Percentiles rank a stretch among this genome's conserved stretches.
phyloP scores from a whole-genome alignment of 164 flowering plant genomes.

The Euptelea pleiosperma region DNA sequence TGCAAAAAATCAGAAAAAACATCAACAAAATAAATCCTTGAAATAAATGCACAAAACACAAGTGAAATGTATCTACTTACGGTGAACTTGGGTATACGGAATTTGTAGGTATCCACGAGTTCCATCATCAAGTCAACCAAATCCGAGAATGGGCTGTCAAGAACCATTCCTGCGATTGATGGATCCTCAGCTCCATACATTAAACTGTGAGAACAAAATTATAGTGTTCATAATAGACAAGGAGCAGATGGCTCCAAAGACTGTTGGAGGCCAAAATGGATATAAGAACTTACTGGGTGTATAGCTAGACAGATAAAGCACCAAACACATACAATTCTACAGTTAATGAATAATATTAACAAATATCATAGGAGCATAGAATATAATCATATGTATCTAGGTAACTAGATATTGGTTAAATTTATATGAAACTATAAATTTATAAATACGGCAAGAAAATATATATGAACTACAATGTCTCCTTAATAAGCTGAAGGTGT shows the following conservation, averaged over 20 bases:
- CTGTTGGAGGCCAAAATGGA: no score
- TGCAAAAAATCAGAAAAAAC: neutral
- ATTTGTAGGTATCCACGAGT: constrained; percentile 85
- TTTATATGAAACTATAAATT: no score
- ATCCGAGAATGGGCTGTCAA: constrained; percentile 96
- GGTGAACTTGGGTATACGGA: constrained; percentile 90
- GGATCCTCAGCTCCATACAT: constrained; percentile 99
- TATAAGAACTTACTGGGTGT: no score
- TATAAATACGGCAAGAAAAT: no score
- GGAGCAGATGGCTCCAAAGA: neutral
- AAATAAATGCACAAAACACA: neutral
- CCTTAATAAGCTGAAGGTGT: no score
- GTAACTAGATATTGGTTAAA: no score
- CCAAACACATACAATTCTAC: no score
- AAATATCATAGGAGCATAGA: no score
- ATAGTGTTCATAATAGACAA: constrained; percentile 11
- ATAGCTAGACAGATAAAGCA: no score
- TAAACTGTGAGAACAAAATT: constrained; percentile 47
- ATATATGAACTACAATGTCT: no score
- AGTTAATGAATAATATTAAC: no score
- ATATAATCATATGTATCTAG: no score
- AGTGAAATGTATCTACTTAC: constrained; percentile 35
- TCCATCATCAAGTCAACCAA: constrained; percentile 97
- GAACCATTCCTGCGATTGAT: constrained; percentile 97
- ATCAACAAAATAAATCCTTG: neutral